Evolutionary conservation across 2,329 filamentous ascomycete species (phyloP).

Genomic region (Fusarium verticillioides): DNA sequence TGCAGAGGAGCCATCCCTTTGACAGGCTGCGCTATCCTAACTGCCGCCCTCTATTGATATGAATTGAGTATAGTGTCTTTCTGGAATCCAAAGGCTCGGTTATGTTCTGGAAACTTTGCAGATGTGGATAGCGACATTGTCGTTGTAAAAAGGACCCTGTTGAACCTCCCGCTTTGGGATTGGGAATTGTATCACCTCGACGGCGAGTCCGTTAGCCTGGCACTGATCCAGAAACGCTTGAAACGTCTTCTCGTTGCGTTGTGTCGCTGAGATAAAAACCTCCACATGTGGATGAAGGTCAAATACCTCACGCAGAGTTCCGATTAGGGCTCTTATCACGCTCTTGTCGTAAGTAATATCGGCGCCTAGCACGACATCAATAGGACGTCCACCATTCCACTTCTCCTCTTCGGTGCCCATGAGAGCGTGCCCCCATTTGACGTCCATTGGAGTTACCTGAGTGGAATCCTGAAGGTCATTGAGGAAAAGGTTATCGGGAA

Average conservation of each 20-base stretch:
- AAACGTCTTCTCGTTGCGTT: slow-evolving; percentile 77
- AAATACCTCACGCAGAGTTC: slow-evolving; percentile 72
- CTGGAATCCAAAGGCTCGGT: slow-evolving; percentile 8
- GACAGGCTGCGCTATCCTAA: neutral
- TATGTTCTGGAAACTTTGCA: slow-evolving; percentile 46
- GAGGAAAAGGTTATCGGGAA: slow-evolving; percentile 75
- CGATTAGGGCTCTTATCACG: slow-evolving; percentile 71
- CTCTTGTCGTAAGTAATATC: slow-evolving; percentile 81
- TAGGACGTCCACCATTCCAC: slow-evolving; percentile 58
- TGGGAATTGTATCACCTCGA: slow-evolving; percentile 57
- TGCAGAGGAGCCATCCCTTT: slow-evolving; percentile 27
- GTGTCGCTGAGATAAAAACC: slow-evolving; percentile 75
- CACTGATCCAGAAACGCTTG: slow-evolving; percentile 71
- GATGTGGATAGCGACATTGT: slow-evolving; percentile 68
- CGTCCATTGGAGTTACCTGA: slow-evolving; percentile 61
- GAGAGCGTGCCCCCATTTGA: slow-evolving; percentile 73
- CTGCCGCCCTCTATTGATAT: slow-evolving; percentile 2
- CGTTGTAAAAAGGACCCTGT: slow-evolving; percentile 72
- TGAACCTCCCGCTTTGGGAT: slow-evolving; percentile 57
- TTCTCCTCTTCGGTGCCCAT: slow-evolving; percentile 66
- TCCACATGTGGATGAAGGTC: slow-evolving; percentile 64
- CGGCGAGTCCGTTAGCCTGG: slow-evolving; percentile 56
- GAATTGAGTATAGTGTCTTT: slow-evolving; percentile 10
- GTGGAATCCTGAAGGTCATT: slow-evolving; percentile 68
- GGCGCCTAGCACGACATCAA: slow-evolving; percentile 77